A percentile compares a stretch with the other conserved stretches of the same genome.
phyloP scores from a whole-genome alignment of 2,329 filamentous ascomycete species.

The Calycina herbarum region DNA sequence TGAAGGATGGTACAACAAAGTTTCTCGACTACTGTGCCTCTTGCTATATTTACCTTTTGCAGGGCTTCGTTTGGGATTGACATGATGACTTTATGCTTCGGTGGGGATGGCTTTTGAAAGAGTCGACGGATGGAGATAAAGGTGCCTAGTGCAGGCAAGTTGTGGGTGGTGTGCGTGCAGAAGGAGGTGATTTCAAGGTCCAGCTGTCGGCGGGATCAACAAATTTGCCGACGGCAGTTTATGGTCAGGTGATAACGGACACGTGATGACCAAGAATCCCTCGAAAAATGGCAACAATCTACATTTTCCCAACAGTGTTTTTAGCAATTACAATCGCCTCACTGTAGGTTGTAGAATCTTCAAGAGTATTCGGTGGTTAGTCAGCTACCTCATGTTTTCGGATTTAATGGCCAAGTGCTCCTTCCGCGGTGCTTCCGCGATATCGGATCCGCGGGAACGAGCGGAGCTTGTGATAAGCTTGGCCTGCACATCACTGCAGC shows the following conservation, averaged over 20 bases:
- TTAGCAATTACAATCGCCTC: too few relatives aligned
- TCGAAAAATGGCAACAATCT: too few relatives aligned
- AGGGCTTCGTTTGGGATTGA: constrained; percentile 92
- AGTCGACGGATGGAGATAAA: background rate
- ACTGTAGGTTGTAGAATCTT: too few relatives aligned
- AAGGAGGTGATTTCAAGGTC: background rate
- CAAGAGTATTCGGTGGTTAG: background rate
- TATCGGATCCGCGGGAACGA: background rate
- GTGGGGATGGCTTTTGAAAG: constrained; percentile 5
- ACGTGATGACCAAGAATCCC: background rate
- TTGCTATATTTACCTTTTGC: constrained; percentile 69
- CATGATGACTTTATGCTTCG: constrained; percentile 55
- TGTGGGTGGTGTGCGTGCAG: background rate
- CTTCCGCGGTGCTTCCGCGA: background rate
- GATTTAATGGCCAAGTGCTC: background rate
- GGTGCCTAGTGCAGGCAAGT: constrained; percentile 2
- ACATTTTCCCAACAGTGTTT: too few relatives aligned
- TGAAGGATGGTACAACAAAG: background rate
- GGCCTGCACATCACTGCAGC: constrained; percentile 1
- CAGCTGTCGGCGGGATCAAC: background rate
- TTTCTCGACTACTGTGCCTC: background rate
- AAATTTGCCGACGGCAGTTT: background rate
- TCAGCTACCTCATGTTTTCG: background rate
- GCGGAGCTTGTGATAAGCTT: background rate
- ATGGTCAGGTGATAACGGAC: background rate